Percentiles rank a stretch among this genome's conserved stretches.
Conservation (phyloP, 306 rosid genomes). For the Pyrus betulifolia region DNA sequence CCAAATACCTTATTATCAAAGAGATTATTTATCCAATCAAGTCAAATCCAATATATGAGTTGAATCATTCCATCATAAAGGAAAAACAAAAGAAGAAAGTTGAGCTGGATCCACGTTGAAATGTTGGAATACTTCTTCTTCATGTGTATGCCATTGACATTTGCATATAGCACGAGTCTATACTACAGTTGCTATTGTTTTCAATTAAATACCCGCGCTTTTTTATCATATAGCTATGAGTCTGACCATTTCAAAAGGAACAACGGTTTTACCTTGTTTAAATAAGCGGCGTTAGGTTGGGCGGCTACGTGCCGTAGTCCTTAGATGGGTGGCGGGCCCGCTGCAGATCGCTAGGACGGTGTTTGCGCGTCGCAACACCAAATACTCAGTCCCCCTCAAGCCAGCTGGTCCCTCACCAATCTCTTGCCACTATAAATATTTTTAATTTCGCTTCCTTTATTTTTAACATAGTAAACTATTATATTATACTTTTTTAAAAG, state of each 20-base stretch:
- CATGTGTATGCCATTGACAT: not conserved
- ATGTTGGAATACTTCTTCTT: not conserved
- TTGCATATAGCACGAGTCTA: not conserved
- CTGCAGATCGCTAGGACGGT: constrained; percentile 26
- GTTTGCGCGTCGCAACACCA: constrained; percentile 49
- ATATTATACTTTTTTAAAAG: not conserved
- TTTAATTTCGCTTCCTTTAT: not conserved
- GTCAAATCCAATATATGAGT: not conserved
- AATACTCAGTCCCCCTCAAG: not conserved
- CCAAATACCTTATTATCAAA: no score
- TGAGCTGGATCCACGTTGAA: not conserved
- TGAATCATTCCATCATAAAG: not conserved
- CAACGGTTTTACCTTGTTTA: not conserved
- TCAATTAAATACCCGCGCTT: not conserved
- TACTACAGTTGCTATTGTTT: no score
- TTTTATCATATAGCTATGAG: not conserved
- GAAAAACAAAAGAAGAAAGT: not conserved
- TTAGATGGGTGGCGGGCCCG: constrained; percentile 21
- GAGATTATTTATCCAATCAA: no score
- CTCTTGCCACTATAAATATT: not conserved
- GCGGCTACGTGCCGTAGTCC: not conserved
- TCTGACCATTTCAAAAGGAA: not conserved
- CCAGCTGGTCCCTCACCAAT: constrained; percentile 23
- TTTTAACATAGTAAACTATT: not conserved
- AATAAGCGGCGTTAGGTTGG: not conserved